These are phyloP conservation scores for Actinomortierella ambigua DNA, from an alignment of 371 early-diverging fungal species.

Conservation along the genomic window DNA sequence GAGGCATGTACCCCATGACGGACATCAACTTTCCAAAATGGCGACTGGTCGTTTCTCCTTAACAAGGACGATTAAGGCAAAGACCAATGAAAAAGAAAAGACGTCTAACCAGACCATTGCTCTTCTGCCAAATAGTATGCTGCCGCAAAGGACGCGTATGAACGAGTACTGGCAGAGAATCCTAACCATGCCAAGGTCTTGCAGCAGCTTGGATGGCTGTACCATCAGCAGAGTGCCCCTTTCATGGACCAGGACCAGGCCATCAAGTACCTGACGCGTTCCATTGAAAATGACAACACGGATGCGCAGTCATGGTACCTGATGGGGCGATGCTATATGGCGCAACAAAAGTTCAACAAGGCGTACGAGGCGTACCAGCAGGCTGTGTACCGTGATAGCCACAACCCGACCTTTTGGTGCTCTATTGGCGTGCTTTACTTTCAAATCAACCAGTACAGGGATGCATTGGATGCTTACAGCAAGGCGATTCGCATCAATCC, in stretches of 20 bases:
- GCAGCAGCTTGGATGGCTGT: slow-evolving; percentile 96
- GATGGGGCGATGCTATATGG: slow-evolving; percentile 96
- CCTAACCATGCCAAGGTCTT: slow-evolving; percentile 95
- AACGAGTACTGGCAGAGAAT: slow-evolving; percentile 86
- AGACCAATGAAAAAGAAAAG: not conserved
- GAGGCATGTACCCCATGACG: slow-evolving; percentile 72
- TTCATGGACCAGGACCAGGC: slow-evolving; percentile 88
- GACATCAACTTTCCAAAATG: no score
- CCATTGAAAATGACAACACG: slow-evolving; percentile 82
- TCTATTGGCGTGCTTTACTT: slow-evolving; percentile 98
- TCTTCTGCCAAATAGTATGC: slow-evolving; percentile 54
- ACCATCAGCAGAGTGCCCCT: slow-evolving; percentile 81
- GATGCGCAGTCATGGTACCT: slow-evolving; percentile 97
- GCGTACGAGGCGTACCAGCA: slow-evolving; percentile 98
- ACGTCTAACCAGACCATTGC: not conserved
- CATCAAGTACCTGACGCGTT: slow-evolving; percentile 80
- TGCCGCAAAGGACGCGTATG: slow-evolving; percentile 91
- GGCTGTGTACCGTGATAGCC: slow-evolving; percentile 94
- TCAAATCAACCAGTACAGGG: slow-evolving; percentile 93
- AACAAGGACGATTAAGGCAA: not conserved
- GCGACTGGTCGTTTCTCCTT: no score
- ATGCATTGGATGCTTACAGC: slow-evolving; percentile 97
- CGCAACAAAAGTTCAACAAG: slow-evolving; percentile 91
- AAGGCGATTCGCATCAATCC: slow-evolving; percentile 95
- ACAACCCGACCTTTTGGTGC: slow-evolving; percentile 98